Percentiles rank a stretch among this genome's conserved stretches.
Conservation (phyloP, 495 filamentous ascomycete species). For the Penicillium antarcticum region DNA sequence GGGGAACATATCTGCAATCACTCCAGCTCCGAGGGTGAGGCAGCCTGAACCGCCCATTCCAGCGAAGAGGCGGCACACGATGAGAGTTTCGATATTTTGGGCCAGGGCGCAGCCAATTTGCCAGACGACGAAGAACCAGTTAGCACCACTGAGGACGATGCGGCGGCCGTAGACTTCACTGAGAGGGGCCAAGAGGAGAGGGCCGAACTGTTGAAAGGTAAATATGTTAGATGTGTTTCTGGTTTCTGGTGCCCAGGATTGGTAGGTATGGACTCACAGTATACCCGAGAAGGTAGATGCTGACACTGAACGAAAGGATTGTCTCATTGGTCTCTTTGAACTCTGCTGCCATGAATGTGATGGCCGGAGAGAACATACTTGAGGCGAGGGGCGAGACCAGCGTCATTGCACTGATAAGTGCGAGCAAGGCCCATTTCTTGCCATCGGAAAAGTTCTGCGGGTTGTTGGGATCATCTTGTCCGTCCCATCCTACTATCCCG, state of each 20-base stretch:
- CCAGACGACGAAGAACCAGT: constrained; percentile 50
- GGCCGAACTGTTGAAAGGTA: constrained; percentile 26
- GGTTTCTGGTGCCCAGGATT: neutral
- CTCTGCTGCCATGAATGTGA: constrained; percentile 52
- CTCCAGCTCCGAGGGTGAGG: constrained; percentile 51
- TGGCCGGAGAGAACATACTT: constrained; percentile 69
- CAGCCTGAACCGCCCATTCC: constrained; percentile 48
- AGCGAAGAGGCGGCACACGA: constrained; percentile 51
- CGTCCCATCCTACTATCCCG: constrained; percentile 41
- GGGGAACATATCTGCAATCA: constrained; percentile 52
- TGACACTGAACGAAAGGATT: constrained; percentile 50
- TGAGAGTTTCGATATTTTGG: constrained; percentile 42
- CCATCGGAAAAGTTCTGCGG: constrained; percentile 60
- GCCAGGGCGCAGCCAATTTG: constrained; percentile 49
- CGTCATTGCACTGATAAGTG: constrained; percentile 40
- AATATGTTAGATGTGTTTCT: neutral
- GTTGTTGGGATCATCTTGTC: constrained; percentile 64
- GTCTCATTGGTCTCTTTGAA: constrained; percentile 55
- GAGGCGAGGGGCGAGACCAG: constrained; percentile 54
- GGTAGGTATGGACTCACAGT: constrained; percentile 28
- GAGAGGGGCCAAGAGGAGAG: constrained; percentile 41
- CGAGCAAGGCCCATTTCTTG: constrained; percentile 38
- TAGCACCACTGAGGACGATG: constrained; percentile 45
- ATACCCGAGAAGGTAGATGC: constrained; percentile 59
- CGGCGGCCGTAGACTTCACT: constrained; percentile 58